Base-by-base conservation (phyloP, 1,284 basidiomycete species). In the Leccinum subatratum region DNA sequence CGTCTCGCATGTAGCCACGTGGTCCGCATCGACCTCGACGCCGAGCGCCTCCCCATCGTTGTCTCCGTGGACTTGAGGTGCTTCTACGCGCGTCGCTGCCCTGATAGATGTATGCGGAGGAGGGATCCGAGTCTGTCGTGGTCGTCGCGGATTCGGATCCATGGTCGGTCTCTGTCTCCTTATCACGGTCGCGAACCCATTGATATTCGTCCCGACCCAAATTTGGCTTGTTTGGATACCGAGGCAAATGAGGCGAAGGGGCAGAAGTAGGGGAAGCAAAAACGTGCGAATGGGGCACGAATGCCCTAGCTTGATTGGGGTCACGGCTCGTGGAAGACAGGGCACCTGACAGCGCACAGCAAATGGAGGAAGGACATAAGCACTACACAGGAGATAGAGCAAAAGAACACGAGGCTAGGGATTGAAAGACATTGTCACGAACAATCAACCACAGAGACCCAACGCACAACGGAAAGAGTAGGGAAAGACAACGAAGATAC, bases 281-380 rank as follows among this genome's bases (percentile, higher is more conserved):
- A 6, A 61, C 34, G 51, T 68, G 67, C 56, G 72, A n/a, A 56
- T 63, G 63, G 22, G 63, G 48, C 11, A 28, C 30, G 42, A 60
- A 45, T 54, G 66, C 39, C 30, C 63, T 73, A 22, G 61, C 14
- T 16, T 48, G 39, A 56, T 65, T 69, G 8, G 66, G 32, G 62
- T 72, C 70, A 54, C 34, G 65, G 51, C 61, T 61, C 66, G n/a
- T n/a, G n/a, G n/a, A n/a, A n/a, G n/a, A n/a, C n/a, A n/a, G 64
- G 59, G 18, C 57, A 73, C 68, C 72, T 74, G 8, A 18, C 6
- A 6, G 39, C 8, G 25, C 58, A 65, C 32, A 61, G 58, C 64
- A 63, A n/a, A n/a, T n/a, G n/a, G 54, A 14, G 45, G 34, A 63
- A 61, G 48, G 51, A 32, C 59, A 61, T 74, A 65, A 73, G 71